Base-by-base conservation (phyloP, 2,329 filamentous ascomycete genomes). In the Acephala macrosclerotiorum region DNA sequence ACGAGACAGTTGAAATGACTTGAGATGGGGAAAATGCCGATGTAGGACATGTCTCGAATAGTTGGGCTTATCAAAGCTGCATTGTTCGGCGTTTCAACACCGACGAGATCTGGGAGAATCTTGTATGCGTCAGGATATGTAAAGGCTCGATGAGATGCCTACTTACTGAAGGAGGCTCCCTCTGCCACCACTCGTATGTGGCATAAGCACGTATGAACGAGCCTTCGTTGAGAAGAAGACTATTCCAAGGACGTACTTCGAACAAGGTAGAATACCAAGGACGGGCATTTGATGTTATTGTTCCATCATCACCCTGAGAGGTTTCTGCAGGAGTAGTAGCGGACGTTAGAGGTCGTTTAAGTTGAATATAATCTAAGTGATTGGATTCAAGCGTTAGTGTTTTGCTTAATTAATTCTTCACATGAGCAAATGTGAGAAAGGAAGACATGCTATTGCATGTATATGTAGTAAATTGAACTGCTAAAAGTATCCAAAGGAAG, bases 191-290 rank as follows among this genome's bases (percentile, higher is more conserved):
- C 72, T 93, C 89, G 75, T 92, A 91, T 3, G 86, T 88, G 56
- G 66, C 62, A 59, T 85, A 94, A 6, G 87, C 89, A 64, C 84
- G 84, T n/a, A 91, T 84, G 4, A 88, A 92, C 0, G 90, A 92
- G 9, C 91, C 90, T 78, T 95, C 91, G 75, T 94, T 94, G 69
- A 93, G 85, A 1, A 85, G 80, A 0, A 93, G 72, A 20, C 85
- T 83, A 0, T 82, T 83, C 91, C 92, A 94, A 1, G 85, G 84
- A 25, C 72, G 70, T 40, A 73, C 63, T 14, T 69, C 53, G 42
- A 75, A 73, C 6, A 53, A 25, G 7, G 49, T 53, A 33, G 49
- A 53, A 22, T 1, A 12, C 14, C 14, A 11, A 16, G 22, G 22
- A 29, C 22, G 25, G 11, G 25, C 1, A 18, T 12, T 18, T 6